Conservation (phyloP, 306 rosid species). For the Pterocarpus macrocarpus region DNA sequence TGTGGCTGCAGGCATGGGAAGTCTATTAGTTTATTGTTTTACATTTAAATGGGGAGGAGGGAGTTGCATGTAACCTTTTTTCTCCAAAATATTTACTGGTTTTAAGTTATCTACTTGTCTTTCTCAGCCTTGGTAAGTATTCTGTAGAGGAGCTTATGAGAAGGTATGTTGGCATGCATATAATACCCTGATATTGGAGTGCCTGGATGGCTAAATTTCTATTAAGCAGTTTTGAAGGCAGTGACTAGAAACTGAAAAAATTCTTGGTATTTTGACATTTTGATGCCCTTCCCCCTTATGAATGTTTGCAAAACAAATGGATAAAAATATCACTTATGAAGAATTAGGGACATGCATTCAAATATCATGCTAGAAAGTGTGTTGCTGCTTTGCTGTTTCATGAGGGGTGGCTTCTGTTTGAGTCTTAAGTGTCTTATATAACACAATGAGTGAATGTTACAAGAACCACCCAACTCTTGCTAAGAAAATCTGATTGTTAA, state of each 20-base stretch:
- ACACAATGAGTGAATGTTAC: too few relatives aligned
- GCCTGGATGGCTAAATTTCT: too few relatives aligned
- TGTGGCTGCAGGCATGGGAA: slow-evolving; percentile 12
- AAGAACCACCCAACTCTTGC: too few relatives aligned
- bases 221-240: too few relatives aligned
- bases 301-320: background rate
- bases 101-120: background rate
- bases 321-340: background rate
- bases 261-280: too few relatives aligned
- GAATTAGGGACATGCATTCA: background rate
- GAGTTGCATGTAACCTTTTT: background rate
- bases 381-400: too few relatives aligned
- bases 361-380: background rate
- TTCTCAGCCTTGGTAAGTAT: slow-evolving; percentile 9
- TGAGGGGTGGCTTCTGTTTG: too few relatives aligned
- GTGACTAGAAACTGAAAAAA: too few relatives aligned
- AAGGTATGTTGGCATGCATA: slow-evolving; percentile 8
- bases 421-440: too few relatives aligned
- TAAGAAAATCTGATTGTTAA: too few relatives aligned
- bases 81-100: background rate
- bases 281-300: too few relatives aligned
- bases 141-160: background rate
- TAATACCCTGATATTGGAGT: too few relatives aligned
- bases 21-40: background rate
- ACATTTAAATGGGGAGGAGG: background rate